Percentiles rank a stretch among this genome's conserved stretches.
These are phyloP conservation scores for Leptomonas pyrrhocoris DNA, from an alignment of 208 protist species.

Conservation along the genomic window DNA sequence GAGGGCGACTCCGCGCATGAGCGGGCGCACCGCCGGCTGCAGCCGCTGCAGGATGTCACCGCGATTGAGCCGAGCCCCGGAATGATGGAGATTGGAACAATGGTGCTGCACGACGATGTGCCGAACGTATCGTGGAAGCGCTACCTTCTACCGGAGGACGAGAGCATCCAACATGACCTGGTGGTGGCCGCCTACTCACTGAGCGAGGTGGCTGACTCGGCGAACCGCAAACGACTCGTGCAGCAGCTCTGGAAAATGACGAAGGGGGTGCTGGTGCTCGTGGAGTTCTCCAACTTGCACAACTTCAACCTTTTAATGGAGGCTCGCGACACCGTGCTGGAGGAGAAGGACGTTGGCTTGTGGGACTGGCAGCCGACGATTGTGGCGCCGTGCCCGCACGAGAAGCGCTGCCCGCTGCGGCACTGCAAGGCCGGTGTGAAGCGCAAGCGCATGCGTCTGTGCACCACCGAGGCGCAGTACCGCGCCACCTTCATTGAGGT, in stretches of 20 bases:
- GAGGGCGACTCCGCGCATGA: conserved; percentile 55
- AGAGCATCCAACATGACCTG: conserved; percentile 81
- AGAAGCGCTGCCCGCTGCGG: conserved; percentile 77
- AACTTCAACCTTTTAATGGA: conserved; percentile 92
- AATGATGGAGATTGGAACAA: conserved; percentile 91
- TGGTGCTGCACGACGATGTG: conserved; percentile 88
- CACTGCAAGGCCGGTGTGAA: conserved; percentile 88
- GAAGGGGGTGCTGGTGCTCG: conserved; percentile 76
- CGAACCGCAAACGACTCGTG: conserved; percentile 62
- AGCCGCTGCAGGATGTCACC: conserved; percentile 81
- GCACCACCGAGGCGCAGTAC: conserved; percentile 85
- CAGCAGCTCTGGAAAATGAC: conserved; percentile 92
- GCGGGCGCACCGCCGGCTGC: conserved; percentile 62
- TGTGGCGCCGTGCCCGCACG: conserved; percentile 85
- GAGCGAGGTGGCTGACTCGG: conserved; percentile 74
- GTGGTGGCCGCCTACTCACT: conserved; percentile 87
- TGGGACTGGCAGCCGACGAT: conserved; percentile 93
- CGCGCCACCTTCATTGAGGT: conserved; percentile 85
- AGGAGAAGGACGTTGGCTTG: conserved; percentile 83
- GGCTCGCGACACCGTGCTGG: conserved; percentile 81
- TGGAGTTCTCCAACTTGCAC: conserved; percentile 84
- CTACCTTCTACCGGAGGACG: conserved; percentile 85
- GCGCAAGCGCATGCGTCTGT: conserved; percentile 87
- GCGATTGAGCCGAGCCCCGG: conserved; percentile 87
- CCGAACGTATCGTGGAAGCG: conserved; percentile 89